Base-by-base conservation (phyloP, 176 grass and related monocot genomes). In the Neostapfia colusana region DNA sequence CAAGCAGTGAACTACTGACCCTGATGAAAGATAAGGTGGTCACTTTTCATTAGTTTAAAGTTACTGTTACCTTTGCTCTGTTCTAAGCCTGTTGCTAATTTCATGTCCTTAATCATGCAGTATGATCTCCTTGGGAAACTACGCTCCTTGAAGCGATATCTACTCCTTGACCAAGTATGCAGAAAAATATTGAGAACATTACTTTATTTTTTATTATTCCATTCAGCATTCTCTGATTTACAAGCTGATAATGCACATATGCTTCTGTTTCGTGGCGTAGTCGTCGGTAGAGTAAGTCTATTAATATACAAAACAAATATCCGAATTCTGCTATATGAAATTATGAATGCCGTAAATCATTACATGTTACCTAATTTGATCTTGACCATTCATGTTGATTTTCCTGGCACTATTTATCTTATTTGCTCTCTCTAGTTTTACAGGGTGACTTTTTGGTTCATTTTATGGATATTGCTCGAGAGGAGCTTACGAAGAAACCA, bases 401-500 rank as follows among this genome's bases (percentile, higher is more conserved):
- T 46, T 64, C 65, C 65, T 81, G 44, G 4, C 20, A 36, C 31
- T 50, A 60, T 67, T 87, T 84, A 16, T 72, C 72, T 85, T 78
- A 69, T 60, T 38, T 68, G 51, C 31, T 46, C 67, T 79, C 25
- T 79, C 36, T 84, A 74, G 66, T 82, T 77, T 80, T 82, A 10
- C 75, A 99, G 95, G 95, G 95, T 79, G 95, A 99, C 81, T 99
- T 95, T 91, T 88, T 99, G 87, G 95, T 99, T 82, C 95, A 99
- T 80, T 99, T 99, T 86, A 99, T 99, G 89, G 95, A 99, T 87
- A 99, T 95, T 88, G 92, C 95, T 77, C 69, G 83, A 85, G 95
- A 99, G 77, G 95, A 99, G 79, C 92, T 99, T 82, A 81, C 77
- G 25, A 99, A 95, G 81, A 95, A 77, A 76, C 91, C 85, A 45